phyloP scores from a whole-genome alignment of 192 early-diverging fungal species.

The Kickxella alabastrina region DNA sequence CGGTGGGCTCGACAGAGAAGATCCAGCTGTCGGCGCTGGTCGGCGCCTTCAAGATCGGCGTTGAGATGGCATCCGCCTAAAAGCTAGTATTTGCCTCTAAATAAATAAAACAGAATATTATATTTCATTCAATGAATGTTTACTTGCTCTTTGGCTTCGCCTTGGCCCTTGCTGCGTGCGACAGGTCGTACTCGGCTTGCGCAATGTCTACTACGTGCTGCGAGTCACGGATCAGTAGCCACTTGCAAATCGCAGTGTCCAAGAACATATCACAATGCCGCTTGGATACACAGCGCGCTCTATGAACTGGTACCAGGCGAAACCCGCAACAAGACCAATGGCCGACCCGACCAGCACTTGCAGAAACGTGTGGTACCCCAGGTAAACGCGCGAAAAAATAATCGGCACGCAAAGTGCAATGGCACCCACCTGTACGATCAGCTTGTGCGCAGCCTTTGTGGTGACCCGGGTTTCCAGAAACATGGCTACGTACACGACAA shows the following conservation, averaged over 20 bases:
- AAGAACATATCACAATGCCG: slow-evolving; percentile 9
- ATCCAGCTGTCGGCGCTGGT: slow-evolving; percentile 84
- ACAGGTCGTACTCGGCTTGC: slow-evolving; percentile 33
- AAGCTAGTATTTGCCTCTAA: too few relatives aligned
- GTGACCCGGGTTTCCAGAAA: slow-evolving; percentile 19
- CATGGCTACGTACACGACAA: slow-evolving; percentile 17
- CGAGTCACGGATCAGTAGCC: slow-evolving; percentile 47
- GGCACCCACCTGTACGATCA: slow-evolving; percentile 17
- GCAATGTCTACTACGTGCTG: slow-evolving; percentile 24
- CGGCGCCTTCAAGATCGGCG: slow-evolving; percentile 78
- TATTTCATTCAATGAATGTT: too few relatives aligned
- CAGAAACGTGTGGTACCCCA: slow-evolving; percentile 31
- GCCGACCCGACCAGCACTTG: slow-evolving; percentile 27
- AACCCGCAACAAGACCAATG: slow-evolving; percentile 17
- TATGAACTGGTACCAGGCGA: slow-evolving; percentile 19
- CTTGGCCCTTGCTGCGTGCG: too few relatives aligned
- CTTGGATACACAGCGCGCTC: slow-evolving; percentile 15
- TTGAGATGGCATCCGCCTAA: slow-evolving; percentile 74
- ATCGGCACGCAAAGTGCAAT: slow-evolving; percentile 15
- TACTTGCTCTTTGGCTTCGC: slow-evolving; percentile 1
- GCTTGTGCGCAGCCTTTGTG: slow-evolving; percentile 8
- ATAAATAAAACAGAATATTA: background rate
- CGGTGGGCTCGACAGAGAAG: slow-evolving; percentile 78
- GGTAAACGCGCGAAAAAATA: slow-evolving; percentile 32
- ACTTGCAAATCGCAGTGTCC: slow-evolving; percentile 10